Evolutionary conservation across 192 early-diverging fungal genomes (phyloP), one percentile per base, ranked within the genome.

Genomic region (Coemansia sp.): DNA sequence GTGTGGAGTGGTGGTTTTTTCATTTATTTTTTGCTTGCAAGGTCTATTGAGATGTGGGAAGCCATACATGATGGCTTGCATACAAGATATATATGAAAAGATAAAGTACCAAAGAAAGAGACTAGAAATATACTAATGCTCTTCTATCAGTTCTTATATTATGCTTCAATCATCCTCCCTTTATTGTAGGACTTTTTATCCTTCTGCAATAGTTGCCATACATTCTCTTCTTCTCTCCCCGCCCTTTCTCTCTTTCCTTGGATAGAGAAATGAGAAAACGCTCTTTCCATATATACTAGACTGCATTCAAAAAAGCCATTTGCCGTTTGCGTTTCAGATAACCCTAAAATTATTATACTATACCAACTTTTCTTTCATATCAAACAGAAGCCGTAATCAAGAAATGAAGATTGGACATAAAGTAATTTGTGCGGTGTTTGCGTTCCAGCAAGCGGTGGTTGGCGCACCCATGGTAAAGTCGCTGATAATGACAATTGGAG

Each of bases 381-480:
- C n/a, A 50, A n/a, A 50, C 20, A 25, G 51, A 32, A 54, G 51
- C 22, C 19, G 20, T 22, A 54, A 20, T 25, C 20, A 54, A 54
- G 4, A 32, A 32, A 32, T 32, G 32, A 32, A 32, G 32, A 32
- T 32, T 32, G 32, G 32, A 32, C 32, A 4, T 32, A 32, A 22
- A 54, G 19, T 13, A 54, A 54, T 54, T 22, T 54, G 25, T 54
- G 51, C 51, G 3, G 51, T 17, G 25, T 20, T 59, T 59, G 57
- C 57, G 4, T 59, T 59, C 57, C 57, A 59, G 57, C 70, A 59
- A 22, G 10, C 57, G 5, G 63, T 50, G 8, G 6, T 60, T 13
- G 74, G 74, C 11, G 79, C 70, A 14, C 79, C 79, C 11, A 22
- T 81, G 17, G 55, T 81, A 61, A 81, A 81, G 41, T 64, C 79